Evolutionary conservation across 1,139 yeast genomes (phyloP), one percentile per base, ranked within the genome.

Genomic region (Yamadazyma sp.): DNA sequence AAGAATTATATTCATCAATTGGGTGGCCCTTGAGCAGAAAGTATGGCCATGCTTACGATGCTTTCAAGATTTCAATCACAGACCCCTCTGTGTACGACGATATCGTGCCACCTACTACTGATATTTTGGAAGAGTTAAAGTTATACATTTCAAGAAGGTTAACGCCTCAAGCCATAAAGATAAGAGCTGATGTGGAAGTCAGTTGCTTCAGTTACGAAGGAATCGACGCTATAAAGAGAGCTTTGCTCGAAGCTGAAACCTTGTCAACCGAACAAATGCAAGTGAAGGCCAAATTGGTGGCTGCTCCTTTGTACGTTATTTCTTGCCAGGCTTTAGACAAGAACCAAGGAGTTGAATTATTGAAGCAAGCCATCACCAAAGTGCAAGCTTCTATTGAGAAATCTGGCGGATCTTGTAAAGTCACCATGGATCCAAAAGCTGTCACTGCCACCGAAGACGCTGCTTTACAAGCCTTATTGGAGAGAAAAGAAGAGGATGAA

Each of bases 371-470:
- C 36, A 88, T 92, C 53, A 85, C 78, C 51, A 80, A 76, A 54
- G 86, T 92, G 50, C 75, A 78, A 48, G 77, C 77, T 53, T 74
- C 81, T 39, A 89, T 94, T 57, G 78, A 77, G 49, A 69, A 75
- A 24, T 77, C 80, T 40, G 96, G 89, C 43, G 99, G 99, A 59
- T 79, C 81, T 45, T 84, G 96, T 63, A 88, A 87, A 54, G 85
- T 92, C 49, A 89, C 95, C 47, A 91, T 92, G 97, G 92, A 95
- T 55, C 98, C 98, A 59, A 91, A 91, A 80, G 97, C 98, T 35
- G 98, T 92, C 51, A 88, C 97, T 45, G 98, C 96, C 46, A 87
- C 92, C 46, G 99, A 92, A 64, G 99, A 92, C 64, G 98, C 97
- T 45, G 98, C 91, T 69, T 81, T 92, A 60, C 96, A 89, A 67